Base-by-base conservation (phyloP, 441 rosid genomes). In the Gossypium gossypioides region DNA sequence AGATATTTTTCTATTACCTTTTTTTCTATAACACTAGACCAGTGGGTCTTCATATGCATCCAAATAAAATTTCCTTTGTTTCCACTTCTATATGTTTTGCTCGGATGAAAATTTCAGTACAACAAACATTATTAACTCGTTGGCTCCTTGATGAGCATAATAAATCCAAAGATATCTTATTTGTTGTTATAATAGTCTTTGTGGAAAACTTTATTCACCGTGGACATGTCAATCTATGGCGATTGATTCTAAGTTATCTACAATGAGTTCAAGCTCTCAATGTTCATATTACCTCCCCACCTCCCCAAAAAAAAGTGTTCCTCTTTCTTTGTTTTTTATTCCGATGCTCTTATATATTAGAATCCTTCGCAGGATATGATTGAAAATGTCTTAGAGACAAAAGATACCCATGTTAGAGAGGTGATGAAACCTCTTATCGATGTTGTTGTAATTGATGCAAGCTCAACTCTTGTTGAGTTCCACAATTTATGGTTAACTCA, bases 391-490 rank as follows among this genome's bases (percentile, higher is more conserved):
- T 82, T 95, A 74, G 99, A 92, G 88, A 92, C 92, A 25, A 95
- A 95, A 78, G 98, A 92, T 82, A 95, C 98, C 6, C 89, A 91
- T 80, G 98, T 95, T 74, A 86, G 96, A 77, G 99, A 95, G 87
- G 98, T 92, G 78, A 95, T 95, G 99, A 92, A 98, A 71, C 99
- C 99, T 79, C 98, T 95, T 80, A 88, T 92, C 66, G 98, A 95
- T 83, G 96, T 95, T 40, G 92, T 95, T 81, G 98, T 98, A 19
- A 95, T 95, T 79, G 97, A 95, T 79, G 87, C 86, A 50, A 85
- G 97, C 74, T 86, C 89, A 66, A 87, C 84, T 73, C 93, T 95
- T 71, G 82, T 91, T 64, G 95, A 88, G 79, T 95, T 95, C 85
- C 97, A 89, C 79, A 63, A 81, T 78, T 76, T 91, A 82, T 92